These are phyloP conservation scores for Tetradesmus obliquus DNA, from an alignment of 139 green algal species.

Conservation along the genomic window DNA sequence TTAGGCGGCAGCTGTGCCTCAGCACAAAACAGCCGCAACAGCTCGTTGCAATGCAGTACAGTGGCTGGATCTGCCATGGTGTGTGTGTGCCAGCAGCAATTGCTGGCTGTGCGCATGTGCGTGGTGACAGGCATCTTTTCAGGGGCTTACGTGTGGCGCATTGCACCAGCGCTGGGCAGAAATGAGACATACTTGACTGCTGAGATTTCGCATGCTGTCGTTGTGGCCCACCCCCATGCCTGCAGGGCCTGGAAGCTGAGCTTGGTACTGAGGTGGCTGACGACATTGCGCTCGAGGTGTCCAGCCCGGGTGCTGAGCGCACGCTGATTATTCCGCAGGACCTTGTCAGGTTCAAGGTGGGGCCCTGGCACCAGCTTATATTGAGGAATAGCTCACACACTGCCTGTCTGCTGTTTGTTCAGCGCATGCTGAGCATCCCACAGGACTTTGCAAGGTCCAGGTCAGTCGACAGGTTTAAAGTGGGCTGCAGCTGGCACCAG, in stretches of 20 bases:
- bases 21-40: too few relatives aligned
- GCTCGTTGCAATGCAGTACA: too few relatives aligned
- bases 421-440: conserved; percentile 64
- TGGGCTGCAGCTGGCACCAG: background rate
- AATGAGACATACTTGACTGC: too few relatives aligned
- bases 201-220: too few relatives aligned
- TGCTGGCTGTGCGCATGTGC: too few relatives aligned
- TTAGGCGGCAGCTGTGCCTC: too few relatives aligned
- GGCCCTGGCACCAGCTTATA: background rate
- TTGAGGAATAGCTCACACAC: background rate
- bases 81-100: too few relatives aligned
- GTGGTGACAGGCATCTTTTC: too few relatives aligned
- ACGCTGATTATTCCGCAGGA: conserved; percentile 62
- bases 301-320: conserved; percentile 74
- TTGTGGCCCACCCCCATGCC: too few relatives aligned
- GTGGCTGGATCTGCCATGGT: too few relatives aligned
- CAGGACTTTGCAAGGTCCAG: conserved; percentile 61
- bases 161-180: too few relatives aligned
- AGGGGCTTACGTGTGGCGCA: too few relatives aligned
- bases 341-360: conserved; percentile 59
- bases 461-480: background rate
- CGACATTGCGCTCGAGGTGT: conserved; percentile 78
- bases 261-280: conserved; percentile 66
- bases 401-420: conserved; percentile 52
- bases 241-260: conserved; percentile 50